A percentile compares a stretch with the other conserved stretches of the same genome.
Evolutionary conservation across 106 monocot genomes (phyloP).

Genomic region (Dioscorea dumetorum): DNA sequence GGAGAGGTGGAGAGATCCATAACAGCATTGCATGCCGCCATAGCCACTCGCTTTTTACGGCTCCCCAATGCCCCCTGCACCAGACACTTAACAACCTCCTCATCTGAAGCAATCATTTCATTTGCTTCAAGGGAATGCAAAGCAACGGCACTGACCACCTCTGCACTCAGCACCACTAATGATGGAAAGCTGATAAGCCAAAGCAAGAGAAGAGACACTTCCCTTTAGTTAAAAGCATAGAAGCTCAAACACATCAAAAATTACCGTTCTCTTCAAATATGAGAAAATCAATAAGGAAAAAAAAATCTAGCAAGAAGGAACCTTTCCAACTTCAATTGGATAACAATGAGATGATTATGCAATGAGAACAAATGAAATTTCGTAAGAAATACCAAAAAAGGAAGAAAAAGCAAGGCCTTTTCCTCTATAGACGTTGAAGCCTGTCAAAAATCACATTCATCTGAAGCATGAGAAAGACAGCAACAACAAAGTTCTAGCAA

Average conservation of each 20-base stretch:
- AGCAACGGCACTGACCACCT: slow-evolving; percentile 42
- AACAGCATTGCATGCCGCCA: slow-evolving; percentile 46
- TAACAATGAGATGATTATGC: no score
- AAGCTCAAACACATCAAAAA: neutral
- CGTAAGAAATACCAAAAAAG: no score
- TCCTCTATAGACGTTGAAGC: no score
- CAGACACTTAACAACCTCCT: slow-evolving; percentile 20
- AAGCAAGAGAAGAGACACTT: neutral
- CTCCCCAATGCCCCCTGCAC: slow-evolving; percentile 24
- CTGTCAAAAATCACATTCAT: no score
- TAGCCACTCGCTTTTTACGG: slow-evolving; percentile 7
- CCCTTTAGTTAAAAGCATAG: neutral
- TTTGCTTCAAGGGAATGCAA: slow-evolving; percentile 39
- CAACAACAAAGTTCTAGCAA: no score
- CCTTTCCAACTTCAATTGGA: neutral
- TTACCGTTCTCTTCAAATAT: neutral
- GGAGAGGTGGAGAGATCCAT: slow-evolving; percentile 53
- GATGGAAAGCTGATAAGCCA: slow-evolving; percentile 22
- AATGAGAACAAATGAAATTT: neutral
- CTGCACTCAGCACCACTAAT: slow-evolving; percentile 29
- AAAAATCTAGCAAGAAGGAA: no score
- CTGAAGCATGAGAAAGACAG: no score
- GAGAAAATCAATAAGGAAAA: no score
- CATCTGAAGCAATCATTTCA: slow-evolving; percentile 28
- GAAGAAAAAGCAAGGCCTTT: no score